Evolutionary conservation across 1,284 basidiomycete species (phyloP), one percentile per base, ranked within the genome.

Genomic region (Fomitopsis pinicola): DNA sequence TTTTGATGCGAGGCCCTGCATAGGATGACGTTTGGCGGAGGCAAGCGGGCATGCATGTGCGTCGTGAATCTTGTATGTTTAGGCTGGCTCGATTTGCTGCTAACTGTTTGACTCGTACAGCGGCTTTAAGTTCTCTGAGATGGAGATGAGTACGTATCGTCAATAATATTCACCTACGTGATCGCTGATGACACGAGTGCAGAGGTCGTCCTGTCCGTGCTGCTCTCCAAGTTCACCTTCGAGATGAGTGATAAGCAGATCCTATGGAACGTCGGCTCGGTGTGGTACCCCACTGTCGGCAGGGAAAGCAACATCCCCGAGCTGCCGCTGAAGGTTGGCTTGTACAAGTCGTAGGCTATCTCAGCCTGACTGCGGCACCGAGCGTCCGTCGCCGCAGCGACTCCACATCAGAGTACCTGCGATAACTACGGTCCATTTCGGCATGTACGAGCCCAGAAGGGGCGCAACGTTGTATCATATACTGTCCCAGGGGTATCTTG

Each of bases 1-100:
- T 40, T 12, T 12, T 15, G 22, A 22, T 22, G 22, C 22, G 22
- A 22, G 22, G 22, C 22, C 22, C 22, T 19, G 38, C 46, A 19
- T 42, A 76, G 75, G 53, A 71, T 75, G 70, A 74, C 73, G 17
- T 76, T 76, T 66, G 57, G 66, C 9, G 72, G 72, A 19, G 75
- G 75, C 5, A 64, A 67, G 42, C 61, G 74, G 19, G 61, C 71
- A 2, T 76, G 75, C 71, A 73, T 76, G 72, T 74, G 35, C 57
- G 72, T 55, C 2, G 22, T 12, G 4, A 7, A 33, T 33, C 30
- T 8, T 63, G 8, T 33, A 33, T 33, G 22, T 22, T 22, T 1
- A 22, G 22, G 22, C 22, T 22, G 22, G 22, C 22, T 22, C 22
- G 30, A 8, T 33, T 33, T 33, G 30, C 30, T 30, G 63, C 22